Evolutionary conservation across 768 basidiomycete genomes (phyloP).

Genomic region (Sarcomyxa edulis): DNA sequence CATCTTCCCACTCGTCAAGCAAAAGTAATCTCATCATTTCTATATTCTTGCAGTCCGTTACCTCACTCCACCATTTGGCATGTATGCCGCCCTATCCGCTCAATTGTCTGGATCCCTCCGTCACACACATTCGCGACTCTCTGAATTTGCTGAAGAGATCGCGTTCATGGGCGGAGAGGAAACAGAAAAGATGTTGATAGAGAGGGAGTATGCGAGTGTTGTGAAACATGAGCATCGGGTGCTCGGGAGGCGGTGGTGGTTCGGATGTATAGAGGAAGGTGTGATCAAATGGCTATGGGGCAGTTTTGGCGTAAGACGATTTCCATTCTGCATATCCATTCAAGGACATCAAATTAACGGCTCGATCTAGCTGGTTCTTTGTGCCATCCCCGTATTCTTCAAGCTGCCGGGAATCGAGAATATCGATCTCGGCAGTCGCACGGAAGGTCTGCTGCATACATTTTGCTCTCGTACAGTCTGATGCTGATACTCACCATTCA

Average conservation of each 20-base stretch:
- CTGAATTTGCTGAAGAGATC: constrained; percentile 85
- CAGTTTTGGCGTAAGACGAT: constrained; percentile 83
- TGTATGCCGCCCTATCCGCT: constrained; percentile 84
- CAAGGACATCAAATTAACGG: constrained; percentile 5
- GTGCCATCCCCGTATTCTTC: constrained; percentile 93
- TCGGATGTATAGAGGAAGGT: constrained; percentile 89
- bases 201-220: constrained; percentile 80
- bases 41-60: constrained; percentile 58
- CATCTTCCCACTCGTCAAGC: background rate
- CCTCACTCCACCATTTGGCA: constrained; percentile 88
- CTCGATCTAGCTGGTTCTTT: constrained; percentile 61
- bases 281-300: constrained; percentile 98
- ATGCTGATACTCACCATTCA: background rate
- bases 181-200: constrained; percentile 87
- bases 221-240: constrained; percentile 84
- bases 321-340: constrained; percentile 9
- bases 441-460: constrained; percentile 58
- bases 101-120: constrained; percentile 85
- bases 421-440: constrained; percentile 78
- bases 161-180: constrained; percentile 87
- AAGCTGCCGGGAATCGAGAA: constrained; percentile 65
- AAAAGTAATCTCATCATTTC: background rate
- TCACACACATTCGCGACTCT: constrained; percentile 86
- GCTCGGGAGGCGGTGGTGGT: constrained; percentile 78
- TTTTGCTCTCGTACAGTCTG: background rate